Evolutionary conservation across 2,329 filamentous ascomycete genomes (phyloP), one percentile per base, ranked within the genome.

Genomic region (Capronia epimyces): DNA sequence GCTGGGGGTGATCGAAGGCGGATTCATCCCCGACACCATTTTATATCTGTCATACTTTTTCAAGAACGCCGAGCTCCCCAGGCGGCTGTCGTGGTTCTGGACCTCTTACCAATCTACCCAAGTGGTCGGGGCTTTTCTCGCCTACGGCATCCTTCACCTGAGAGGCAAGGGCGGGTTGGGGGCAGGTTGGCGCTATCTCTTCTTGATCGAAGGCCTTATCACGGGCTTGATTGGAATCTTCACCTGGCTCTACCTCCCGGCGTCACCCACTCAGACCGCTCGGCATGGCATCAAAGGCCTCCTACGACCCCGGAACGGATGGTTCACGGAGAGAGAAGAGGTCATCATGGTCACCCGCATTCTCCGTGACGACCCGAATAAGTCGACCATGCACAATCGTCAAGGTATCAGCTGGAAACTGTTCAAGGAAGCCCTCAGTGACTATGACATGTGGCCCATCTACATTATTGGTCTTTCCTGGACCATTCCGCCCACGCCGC

Each of bases 21-120:
- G 75, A 13, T 76, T 77, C 43, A 67, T 66, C 22, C 66, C 67
- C 2, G 65, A 65, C 31, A 48, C 52, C 34, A 60, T 71, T 18
- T 55, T 70, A 7, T 88, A 82, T 64, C 71, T 87, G 3, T 81
- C 78, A 3, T 87, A 88, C 63, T 89, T 83, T 62, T 88, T 87
- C 67, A 88, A 79, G 43, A 76, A 77, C 1, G 32, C 32, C 18
- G 57, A 61, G 39, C 55, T 61, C n/a, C 57, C 57, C 5, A 49
- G 31, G 7, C 75, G 83, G 2, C 66, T 86, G 10, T 76, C 76
- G 55, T 76, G 74, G 60, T 85, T 86, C 66, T 87, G 82, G 82
- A 79, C 78, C 7, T 0, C 75, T 78, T 0, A 75, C 36, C 44
- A 49, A 50, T 49, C 50, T 12, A 22, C 62, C 70, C 0, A 65